Conservation (phyloP, 441 rosid species). For the Aleurites moluccanus region DNA sequence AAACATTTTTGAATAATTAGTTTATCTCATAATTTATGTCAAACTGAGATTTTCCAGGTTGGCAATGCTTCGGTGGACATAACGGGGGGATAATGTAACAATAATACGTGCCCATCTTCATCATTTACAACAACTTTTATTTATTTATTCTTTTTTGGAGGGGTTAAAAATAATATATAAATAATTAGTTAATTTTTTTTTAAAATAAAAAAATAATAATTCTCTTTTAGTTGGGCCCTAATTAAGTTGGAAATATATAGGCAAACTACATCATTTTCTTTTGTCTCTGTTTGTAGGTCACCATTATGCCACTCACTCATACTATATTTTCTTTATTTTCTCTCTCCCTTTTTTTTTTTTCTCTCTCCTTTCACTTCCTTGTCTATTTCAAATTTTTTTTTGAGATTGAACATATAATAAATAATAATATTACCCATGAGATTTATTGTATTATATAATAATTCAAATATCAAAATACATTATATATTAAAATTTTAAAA, state of each 20-base stretch:
- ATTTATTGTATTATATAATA: too few species aligned
- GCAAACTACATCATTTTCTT: constrained; percentile 62
- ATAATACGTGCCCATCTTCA: constrained; percentile 28
- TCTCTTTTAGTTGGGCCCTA: constrained; percentile 41
- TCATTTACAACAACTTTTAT: constrained; percentile 9
- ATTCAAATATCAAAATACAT: too few species aligned
- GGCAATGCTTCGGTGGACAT: constrained; percentile 31
- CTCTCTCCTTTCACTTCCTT: too few species aligned
- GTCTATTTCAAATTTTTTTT: too few species aligned
- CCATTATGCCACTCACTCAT: constrained; percentile 35
- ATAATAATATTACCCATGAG: too few species aligned
- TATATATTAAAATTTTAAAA: too few species aligned
- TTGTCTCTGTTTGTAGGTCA: constrained; percentile 49
- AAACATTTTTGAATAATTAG: too few species aligned
- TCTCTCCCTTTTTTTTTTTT: background rate
- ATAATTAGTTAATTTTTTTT: too few species aligned
- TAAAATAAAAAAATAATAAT: background rate
- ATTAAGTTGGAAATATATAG: constrained; percentile 23
- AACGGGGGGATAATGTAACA: constrained; percentile 41
- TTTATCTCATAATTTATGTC: too few species aligned
- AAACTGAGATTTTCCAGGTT: background rate
- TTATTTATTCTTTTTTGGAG: too few species aligned
- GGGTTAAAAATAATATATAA: background rate
- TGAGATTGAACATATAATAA: too few species aligned
- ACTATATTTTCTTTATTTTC: background rate